These are phyloP conservation scores for Fomitopsis schrenkii DNA, from an alignment of 1,284 basidiomycete species.

Conservation along the genomic window DNA sequence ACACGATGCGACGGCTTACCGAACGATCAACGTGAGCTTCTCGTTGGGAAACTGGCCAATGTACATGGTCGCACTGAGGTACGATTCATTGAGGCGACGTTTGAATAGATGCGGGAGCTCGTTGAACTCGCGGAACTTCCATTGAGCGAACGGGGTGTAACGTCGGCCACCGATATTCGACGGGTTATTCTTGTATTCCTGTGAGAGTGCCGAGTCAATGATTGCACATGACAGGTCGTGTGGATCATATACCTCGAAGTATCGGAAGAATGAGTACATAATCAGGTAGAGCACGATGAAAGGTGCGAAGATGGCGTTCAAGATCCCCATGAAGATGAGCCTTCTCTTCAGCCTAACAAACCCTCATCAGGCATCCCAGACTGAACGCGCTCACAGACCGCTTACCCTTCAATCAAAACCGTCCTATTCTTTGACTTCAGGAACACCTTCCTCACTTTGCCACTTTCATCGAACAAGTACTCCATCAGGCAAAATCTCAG, in stretches of 20 bases:
- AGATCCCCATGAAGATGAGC: conserved; percentile 93
- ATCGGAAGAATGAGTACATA: conserved; percentile 99
- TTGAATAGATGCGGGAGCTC: conserved; percentile 94
- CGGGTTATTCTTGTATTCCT: conserved; percentile 99
- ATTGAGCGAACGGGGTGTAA: conserved; percentile 93
- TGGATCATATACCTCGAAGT: conserved; percentile 75
- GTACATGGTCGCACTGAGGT: conserved; percentile 89
- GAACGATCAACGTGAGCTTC: conserved; percentile 83
- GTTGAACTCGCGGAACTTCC: conserved; percentile 99
- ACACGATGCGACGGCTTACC: conserved; percentile 44
- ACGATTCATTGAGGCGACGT: conserved; percentile 82
- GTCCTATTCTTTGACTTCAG: conserved; percentile 78
- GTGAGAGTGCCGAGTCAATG: neutral
- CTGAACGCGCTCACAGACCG: conserved; percentile 7
- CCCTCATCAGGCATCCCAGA: neutral
- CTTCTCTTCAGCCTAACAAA: conserved; percentile 68
- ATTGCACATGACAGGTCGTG: neutral
- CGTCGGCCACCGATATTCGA: conserved; percentile 89
- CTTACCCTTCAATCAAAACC: conserved; percentile 81
- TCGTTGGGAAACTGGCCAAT: conserved; percentile 98
- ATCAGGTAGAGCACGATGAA: conserved; percentile 97
- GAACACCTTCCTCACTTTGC: conserved; percentile 88
- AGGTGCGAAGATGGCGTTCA: conserved; percentile 94
- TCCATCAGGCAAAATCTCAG: conserved; percentile 92
- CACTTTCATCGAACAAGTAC: conserved; percentile 86